phyloP scores from a whole-genome alignment of 2,329 filamentous ascomycete species.

The Coniochaeta sp. region DNA sequence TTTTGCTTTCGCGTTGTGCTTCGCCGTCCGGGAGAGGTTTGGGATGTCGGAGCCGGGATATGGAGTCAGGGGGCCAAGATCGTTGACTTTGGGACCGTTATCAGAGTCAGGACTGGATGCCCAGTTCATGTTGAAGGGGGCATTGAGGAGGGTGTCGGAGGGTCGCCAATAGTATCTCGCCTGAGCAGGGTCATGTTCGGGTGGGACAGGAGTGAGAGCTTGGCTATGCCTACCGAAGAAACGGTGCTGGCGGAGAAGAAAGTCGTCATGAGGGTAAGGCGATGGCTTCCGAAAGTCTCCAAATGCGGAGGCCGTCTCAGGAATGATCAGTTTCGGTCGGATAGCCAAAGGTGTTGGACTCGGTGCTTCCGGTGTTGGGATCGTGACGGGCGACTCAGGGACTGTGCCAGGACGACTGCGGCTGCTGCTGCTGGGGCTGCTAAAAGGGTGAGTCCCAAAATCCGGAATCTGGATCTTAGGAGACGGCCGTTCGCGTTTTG shows the following conservation, averaged over 20 bases:
- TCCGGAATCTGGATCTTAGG: slow-evolving; percentile 4
- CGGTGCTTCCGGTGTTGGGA: background rate
- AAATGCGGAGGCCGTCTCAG: background rate
- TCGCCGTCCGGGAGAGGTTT: no score
- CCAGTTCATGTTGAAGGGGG: background rate
- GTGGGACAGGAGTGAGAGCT: background rate
- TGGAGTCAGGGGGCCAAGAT: background rate
- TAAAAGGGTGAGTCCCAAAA: background rate
- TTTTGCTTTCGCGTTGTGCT: background rate
- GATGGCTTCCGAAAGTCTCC: background rate
- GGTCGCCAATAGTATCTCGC: background rate
- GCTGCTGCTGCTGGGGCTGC: background rate
- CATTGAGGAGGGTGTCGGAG: background rate
- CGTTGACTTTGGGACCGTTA: background rate
- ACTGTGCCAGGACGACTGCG: background rate
- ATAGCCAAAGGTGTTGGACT: background rate
- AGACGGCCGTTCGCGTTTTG: background rate
- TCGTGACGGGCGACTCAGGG: background rate
- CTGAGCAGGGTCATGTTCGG: background rate
- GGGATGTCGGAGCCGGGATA: no score
- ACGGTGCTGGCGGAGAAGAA: background rate
- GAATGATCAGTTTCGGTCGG: background rate
- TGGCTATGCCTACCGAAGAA: background rate
- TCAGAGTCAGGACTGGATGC: background rate
- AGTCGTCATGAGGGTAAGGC: background rate